Evolutionary conservation across 148 eudicot genomes (phyloP), one percentile per base, ranked within the genome.

Genomic region (Fallopia convolvulus): DNA sequence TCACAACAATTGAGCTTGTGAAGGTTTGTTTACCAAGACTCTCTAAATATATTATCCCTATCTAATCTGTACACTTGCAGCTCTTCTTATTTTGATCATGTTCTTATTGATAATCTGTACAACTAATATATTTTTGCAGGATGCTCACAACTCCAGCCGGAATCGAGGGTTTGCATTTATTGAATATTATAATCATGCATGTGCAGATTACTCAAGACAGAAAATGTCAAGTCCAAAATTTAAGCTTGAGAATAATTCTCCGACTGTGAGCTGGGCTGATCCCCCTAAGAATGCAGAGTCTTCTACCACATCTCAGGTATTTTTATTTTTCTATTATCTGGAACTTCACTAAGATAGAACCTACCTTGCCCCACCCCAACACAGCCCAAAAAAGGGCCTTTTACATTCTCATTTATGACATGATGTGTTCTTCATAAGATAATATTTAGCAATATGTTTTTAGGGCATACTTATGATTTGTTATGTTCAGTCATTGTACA

Each of bases 261-360:
- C 97, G 72, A 92, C 97, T 63, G 94, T 95, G 74, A 95, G 93
- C 80, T 95, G 99, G 99, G 97, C 97, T 75, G 99, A 95, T 74
- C 90, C 99, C 75, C 90, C 99, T 4, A 92, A 89, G 82, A 92
- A 81, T 82, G 92, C 86, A 12, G 91, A 82, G 81, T 90, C 86
- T 10, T 95, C 88, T 79, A 55, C 60, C 8, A 55, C 60, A 55
- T 86, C 97, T n/a, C 92, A 93, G 91, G 98, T 93, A 14, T 15
- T 52, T 17, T 55, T 2, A 5, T 55, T 55, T 48, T 18, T 55
- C 23, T 55, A 17, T 55, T 8, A 55, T 55, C 9, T n/a, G n/a
- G n/a, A n/a, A 18, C 60, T 55, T 55, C 11, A 15, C 20, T 52
- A 6, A 52, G n/a, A 52, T 52, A 52, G 13, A 23, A 58, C n/a